Evolutionary conservation across 2,329 filamentous ascomycete species (phyloP).

Genomic region (Pseudopyrenochaeta lycopersici): DNA sequence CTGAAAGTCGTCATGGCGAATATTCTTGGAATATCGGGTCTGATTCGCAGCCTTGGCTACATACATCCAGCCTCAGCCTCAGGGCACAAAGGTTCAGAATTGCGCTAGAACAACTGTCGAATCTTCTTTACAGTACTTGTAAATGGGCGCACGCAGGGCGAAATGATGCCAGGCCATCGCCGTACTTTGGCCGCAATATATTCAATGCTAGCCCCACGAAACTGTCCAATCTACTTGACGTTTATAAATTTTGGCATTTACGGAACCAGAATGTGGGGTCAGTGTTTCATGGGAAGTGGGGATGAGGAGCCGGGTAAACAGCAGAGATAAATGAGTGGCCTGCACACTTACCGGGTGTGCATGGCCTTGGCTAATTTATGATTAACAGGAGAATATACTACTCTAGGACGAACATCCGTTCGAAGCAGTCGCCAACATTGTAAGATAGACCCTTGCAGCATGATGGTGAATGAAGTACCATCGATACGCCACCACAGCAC

Average conservation of each 20-base stretch:
- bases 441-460: neutral
- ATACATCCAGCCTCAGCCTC: slow-evolving; percentile 16
- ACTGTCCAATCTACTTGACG: slow-evolving; percentile 7
- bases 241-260: slow-evolving; percentile 1
- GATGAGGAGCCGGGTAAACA: slow-evolving; percentile 24
- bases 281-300: slow-evolving; percentile 5
- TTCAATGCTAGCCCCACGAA: slow-evolving; percentile 3
- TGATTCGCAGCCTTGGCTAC: neutral
- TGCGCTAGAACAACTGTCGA: slow-evolving; percentile 26
- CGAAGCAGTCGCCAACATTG: slow-evolving; percentile 2
- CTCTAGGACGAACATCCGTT: slow-evolving; percentile 14
- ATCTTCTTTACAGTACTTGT: slow-evolving; percentile 21
- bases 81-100: slow-evolving; percentile 7
- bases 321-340: slow-evolving; percentile 15
- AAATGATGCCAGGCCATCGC: slow-evolving; percentile 7
- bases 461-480: slow-evolving; percentile 1
- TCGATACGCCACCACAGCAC: slow-evolving; percentile 2
- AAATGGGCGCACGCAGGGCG: slow-evolving; percentile 12
- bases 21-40: neutral
- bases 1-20: too few species aligned
- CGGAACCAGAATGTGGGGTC: slow-evolving; percentile 9
- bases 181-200: slow-evolving; percentile 19
- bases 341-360: slow-evolving; percentile 8
- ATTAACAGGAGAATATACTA: slow-evolving; percentile 10
- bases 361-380: slow-evolving; percentile 25